These are phyloP conservation scores for Cryptococcus jaspeensis DNA, from an alignment of 1,284 basidiomycete genomes.

Conservation along the genomic window DNA sequence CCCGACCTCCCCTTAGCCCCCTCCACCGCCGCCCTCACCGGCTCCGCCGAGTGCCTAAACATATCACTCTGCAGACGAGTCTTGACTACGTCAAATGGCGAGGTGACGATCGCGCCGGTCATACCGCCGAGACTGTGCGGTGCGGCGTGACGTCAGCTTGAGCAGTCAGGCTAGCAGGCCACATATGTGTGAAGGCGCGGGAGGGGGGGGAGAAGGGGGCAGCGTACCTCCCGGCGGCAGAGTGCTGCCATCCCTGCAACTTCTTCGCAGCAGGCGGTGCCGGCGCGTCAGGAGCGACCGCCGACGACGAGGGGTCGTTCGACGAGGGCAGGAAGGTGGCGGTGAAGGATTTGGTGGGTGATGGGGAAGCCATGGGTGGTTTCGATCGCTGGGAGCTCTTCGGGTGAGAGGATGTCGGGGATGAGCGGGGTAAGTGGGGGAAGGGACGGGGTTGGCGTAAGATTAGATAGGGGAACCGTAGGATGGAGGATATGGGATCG, in stretches of 20 bases:
- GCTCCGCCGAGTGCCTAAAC: slow-evolving; percentile 59
- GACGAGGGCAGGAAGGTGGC: neutral
- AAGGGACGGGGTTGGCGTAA: no score
- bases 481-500: no score
- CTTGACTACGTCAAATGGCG: slow-evolving; percentile 97
- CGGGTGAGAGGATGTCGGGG: neutral
- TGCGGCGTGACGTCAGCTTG: slow-evolving; percentile 8
- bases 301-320: neutral
- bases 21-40: slow-evolving; percentile 16
- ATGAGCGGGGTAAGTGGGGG: no score
- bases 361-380: neutral
- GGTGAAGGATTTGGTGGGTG: neutral
- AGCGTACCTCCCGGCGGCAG: slow-evolving; percentile 81
- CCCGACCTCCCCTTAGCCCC: slow-evolving; percentile 37
- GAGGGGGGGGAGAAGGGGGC: neutral
- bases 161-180: slow-evolving; percentile 20
- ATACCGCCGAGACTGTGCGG: slow-evolving; percentile 85
- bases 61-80: slow-evolving; percentile 92
- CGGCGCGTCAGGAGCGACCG: no score
- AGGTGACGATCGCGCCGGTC: slow-evolving; percentile 95
- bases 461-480: no score
- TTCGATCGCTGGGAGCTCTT: neutral
- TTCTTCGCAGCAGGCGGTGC: slow-evolving; percentile 41
- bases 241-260: slow-evolving; percentile 79
- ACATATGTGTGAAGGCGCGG: neutral